Percentiles rank a stretch among this genome's conserved stretches.
Conservation (phyloP, 140 eudicot genomes). For the Anethum foeniculum region DNA sequence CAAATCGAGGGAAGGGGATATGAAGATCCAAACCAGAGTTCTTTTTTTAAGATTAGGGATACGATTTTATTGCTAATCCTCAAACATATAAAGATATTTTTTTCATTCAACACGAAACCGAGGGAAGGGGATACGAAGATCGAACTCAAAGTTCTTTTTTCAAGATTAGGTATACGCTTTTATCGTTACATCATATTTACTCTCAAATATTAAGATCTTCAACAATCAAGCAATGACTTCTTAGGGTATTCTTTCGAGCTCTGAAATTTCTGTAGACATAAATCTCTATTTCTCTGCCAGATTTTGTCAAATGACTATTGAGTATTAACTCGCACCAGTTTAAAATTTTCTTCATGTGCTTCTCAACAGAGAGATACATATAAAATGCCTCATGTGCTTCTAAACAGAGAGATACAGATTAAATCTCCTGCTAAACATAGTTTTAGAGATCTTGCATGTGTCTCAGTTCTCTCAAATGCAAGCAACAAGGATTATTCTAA, state of each 20-base stretch:
- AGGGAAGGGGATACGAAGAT: too few relatives aligned
- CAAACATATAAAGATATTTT: too few relatives aligned
- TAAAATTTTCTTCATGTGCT: background rate
- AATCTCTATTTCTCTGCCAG: background rate
- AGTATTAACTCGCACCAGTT: background rate
- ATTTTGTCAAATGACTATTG: background rate
- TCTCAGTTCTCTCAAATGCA: conserved; percentile 1
- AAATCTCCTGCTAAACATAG: background rate
- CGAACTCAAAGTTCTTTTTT: too few relatives aligned
- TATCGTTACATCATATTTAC: too few relatives aligned
- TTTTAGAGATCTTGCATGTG: conserved; percentile 4
- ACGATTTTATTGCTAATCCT: too few relatives aligned
- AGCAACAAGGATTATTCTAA: background rate
- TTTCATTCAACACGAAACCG: too few relatives aligned
- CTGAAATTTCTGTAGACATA: background rate
- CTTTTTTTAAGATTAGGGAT: too few relatives aligned
- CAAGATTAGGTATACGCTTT: background rate
- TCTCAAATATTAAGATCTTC: background rate
- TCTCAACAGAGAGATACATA: background rate
- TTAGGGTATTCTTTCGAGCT: background rate
- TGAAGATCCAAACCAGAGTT: too few relatives aligned
- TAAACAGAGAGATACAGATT: background rate
- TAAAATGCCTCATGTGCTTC: background rate
- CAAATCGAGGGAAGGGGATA: too few relatives aligned
- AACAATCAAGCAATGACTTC: too few relatives aligned